Conservation (phyloP, 2,329 filamentous ascomycete genomes). For the Pleoardoris graminearum region DNA sequence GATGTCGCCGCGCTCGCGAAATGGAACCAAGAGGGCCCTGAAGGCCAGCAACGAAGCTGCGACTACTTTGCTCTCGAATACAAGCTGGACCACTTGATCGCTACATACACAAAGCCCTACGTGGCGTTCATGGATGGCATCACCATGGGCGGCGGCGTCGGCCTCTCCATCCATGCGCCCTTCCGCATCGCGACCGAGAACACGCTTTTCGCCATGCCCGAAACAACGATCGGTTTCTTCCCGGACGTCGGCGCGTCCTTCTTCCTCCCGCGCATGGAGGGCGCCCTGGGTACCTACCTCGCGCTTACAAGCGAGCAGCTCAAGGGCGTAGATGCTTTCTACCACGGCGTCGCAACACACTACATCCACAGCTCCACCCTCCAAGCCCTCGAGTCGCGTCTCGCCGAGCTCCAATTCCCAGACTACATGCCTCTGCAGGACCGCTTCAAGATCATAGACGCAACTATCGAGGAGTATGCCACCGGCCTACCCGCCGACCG, state of each 20-base stretch:
- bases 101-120: conserved; percentile 90
- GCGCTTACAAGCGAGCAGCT: conserved; percentile 86
- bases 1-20: conserved; percentile 81
- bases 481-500: conserved; percentile 73
- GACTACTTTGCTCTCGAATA: conserved; percentile 96
- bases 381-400: conserved; percentile 76
- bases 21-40: conserved; percentile 67
- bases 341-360: conserved; percentile 90
- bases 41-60: conserved; percentile 73
- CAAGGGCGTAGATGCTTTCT: conserved; percentile 82
- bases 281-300: conserved; percentile 85
- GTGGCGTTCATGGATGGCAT: conserved; percentile 96
- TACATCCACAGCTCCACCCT: conserved; percentile 91
- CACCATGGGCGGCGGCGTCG: conserved; percentile 97
- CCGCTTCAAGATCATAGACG: conserved; percentile 74
- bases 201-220: conserved; percentile 96
- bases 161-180: conserved; percentile 89
- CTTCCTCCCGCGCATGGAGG: conserved; percentile 89
- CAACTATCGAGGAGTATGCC: conserved; percentile 87
- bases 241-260: conserved; percentile 96
- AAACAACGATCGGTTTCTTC: conserved; percentile 98
- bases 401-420: conserved; percentile 85
- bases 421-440: conserved; percentile 69
- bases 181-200: conserved; percentile 96
- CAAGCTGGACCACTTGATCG: conserved; percentile 91